phyloP scores from a whole-genome alignment of 1,284 basidiomycete species.

The Austroboletus rostrupii region DNA sequence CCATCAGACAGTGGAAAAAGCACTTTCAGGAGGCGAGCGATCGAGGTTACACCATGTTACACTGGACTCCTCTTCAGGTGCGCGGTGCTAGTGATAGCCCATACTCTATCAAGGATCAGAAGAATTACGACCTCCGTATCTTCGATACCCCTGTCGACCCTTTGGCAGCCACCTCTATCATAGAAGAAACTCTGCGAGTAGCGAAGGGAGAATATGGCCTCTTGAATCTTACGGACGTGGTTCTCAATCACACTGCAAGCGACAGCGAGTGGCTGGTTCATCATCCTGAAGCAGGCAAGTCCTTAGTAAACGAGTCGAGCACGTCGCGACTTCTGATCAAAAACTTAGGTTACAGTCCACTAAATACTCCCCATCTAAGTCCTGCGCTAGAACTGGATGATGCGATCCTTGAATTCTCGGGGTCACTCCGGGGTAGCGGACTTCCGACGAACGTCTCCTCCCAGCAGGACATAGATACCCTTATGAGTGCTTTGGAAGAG shows the following conservation, averaged over 20 bases:
- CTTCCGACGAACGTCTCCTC: conserved; percentile 70
- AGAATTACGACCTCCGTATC: conserved; percentile 73
- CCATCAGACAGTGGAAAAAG: conserved; percentile 68
- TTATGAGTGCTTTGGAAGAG: conserved; percentile 62
- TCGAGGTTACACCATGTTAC: conserved; percentile 93
- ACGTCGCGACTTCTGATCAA: conserved; percentile 9
- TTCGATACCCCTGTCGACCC: conserved; percentile 48
- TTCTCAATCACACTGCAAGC: conserved; percentile 92
- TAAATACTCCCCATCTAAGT: conserved; percentile 84
- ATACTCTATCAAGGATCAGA: conserved; percentile 87
- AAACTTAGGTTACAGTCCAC: conserved; percentile 74
- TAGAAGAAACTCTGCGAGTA: conserved; percentile 61
- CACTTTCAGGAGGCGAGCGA: conserved; percentile 80
- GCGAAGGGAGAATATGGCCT: conserved; percentile 85
- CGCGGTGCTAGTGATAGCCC: conserved; percentile 85
- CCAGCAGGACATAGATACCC: conserved; percentile 60
- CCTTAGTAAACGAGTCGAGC: neutral
- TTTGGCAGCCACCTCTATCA: conserved; percentile 52
- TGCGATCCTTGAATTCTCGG: conserved; percentile 78
- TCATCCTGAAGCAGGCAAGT: conserved; percentile 87
- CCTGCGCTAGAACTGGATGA: conserved; percentile 87
- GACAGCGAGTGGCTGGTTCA: conserved; percentile 88
- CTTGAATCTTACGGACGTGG: conserved; percentile 87
- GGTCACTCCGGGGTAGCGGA: conserved; percentile 57
- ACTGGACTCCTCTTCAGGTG: conserved; percentile 91